Evolutionary conservation across 2,329 filamentous ascomycete genomes (phyloP).

Genomic region (Hypoxylon sp.): DNA sequence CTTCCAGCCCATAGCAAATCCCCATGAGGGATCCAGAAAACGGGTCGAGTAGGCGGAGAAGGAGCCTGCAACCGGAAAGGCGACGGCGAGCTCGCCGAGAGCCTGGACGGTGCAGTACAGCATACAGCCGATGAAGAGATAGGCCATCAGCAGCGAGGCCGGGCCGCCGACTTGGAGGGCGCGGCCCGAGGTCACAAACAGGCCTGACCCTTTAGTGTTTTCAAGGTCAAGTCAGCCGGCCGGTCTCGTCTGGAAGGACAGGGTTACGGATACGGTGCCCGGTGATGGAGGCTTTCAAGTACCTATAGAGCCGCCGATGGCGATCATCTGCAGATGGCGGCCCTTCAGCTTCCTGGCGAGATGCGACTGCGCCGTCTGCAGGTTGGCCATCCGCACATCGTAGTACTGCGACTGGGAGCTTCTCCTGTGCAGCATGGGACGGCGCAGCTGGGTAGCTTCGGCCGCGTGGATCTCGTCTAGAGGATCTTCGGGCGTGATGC

Average conservation of each 20-base stretch:
- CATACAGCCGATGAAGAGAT: constrained; percentile 82
- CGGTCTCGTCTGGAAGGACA: neutral
- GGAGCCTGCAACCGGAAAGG: constrained; percentile 89
- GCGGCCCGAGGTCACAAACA: constrained; percentile 84
- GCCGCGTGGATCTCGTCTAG: constrained; percentile 44
- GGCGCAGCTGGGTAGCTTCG: constrained; percentile 42
- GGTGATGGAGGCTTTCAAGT: constrained; percentile 8
- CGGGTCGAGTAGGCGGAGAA: constrained; percentile 92
- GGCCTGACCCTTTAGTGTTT: constrained; percentile 68
- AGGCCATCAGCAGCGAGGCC: constrained; percentile 80
- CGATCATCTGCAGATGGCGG: constrained; percentile 95
- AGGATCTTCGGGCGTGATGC: constrained; percentile 56
- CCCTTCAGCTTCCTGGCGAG: constrained; percentile 81
- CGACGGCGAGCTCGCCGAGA: constrained; percentile 87
- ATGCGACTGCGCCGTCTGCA: constrained; percentile 78
- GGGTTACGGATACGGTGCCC: too few species aligned
- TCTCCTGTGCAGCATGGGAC: constrained; percentile 41
- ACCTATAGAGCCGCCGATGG: constrained; percentile 91
- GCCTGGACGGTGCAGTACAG: constrained; percentile 92
- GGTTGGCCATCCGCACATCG: constrained; percentile 64
- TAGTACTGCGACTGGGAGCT: constrained; percentile 56
- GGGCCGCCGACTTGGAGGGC: constrained; percentile 78
- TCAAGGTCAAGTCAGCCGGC: constrained; percentile 24
- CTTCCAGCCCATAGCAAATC: constrained; percentile 96
- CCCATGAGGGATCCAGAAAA: constrained; percentile 93